Base-by-base conservation (phyloP, 768 basidiomycete genomes). In the Punctularia strigosozonata region DNA sequence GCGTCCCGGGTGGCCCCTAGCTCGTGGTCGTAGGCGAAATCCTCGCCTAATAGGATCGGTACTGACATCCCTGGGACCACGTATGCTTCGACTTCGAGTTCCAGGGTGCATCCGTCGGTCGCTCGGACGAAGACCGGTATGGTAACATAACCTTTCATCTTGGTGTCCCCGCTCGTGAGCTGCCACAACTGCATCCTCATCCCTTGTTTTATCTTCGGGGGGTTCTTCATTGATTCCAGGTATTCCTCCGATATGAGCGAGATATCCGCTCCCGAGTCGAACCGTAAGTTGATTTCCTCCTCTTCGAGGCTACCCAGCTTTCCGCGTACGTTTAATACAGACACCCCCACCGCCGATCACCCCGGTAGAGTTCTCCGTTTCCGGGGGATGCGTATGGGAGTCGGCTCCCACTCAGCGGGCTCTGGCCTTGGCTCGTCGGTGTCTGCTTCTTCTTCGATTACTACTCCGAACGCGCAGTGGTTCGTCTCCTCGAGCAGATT, bases 231-330 rank as follows among this genome's bases (percentile, higher is more conserved):
- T 5, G 26, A n/a, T 2, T 33, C 23, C 13, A 46, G 37, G 15
- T 26, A 22, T 6, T 31, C n/a, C 13, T 46, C 31, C 6, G 60
- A 60, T 2, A 62, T 62, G 2, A 60, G 40, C 3, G 62, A 61
- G 14, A 61, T 63, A 38, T 62, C 57, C 4, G 61, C 55, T 24
- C 60, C 57, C 0, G 57, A 58, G 35, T 62, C 62, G 2, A 57
- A 32, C 18, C 51, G 46, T 10, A 51, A 25, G 7, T 26, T 32
- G 3, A 43, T 39, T 1, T 34, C 5, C 14, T 49, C 31, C 1
- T 31, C n/a, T 6, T 40, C 35, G 21, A 38, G 20, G 12, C 28
- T 4, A n/a, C 40, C 20, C 37, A 51, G 25, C 25, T 40, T 35
- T 3, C 37, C 50, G 17, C 22, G 13, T 1, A 46, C 38, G 13